Percentiles rank a stretch among this genome's conserved stretches.
Conservation (phyloP, 768 basidiomycete species). For the Termitomyces heimii region DNA sequence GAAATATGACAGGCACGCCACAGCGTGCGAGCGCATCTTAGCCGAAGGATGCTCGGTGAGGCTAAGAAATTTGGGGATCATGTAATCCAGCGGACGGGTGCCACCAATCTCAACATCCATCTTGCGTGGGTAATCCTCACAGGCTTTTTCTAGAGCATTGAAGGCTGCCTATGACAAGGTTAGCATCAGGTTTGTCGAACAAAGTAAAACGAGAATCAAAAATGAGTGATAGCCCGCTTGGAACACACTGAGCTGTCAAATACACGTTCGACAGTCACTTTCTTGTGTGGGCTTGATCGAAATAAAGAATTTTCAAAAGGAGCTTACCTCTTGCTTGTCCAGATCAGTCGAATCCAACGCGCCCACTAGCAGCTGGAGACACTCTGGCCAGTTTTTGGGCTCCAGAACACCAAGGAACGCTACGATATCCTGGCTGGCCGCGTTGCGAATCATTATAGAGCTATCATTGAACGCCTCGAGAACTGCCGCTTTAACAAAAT, state of each 20-base stretch:
- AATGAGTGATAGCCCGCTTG: background rate
- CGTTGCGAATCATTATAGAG: slow-evolving; percentile 87
- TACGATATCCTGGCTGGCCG: slow-evolving; percentile 90
- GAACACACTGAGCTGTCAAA: background rate
- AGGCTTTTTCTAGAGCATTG: slow-evolving; percentile 90
- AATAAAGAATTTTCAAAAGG: background rate
- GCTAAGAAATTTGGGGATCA: slow-evolving; percentile 92
- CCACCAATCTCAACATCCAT: slow-evolving; percentile 93
- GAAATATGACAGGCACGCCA: slow-evolving; percentile 93
- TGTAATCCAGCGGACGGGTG: slow-evolving; percentile 88
- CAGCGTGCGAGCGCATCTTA: slow-evolving; percentile 90
- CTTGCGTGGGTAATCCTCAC: slow-evolving; percentile 95
- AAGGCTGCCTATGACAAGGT: slow-evolving; percentile 66
- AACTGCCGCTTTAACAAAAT: slow-evolving; percentile 71
- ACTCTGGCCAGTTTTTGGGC: slow-evolving; percentile 94
- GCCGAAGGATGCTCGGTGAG: slow-evolving; percentile 80
- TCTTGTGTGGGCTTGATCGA: background rate
- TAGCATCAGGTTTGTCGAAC: slow-evolving; percentile 1
- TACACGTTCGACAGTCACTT: background rate
- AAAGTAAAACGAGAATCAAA: slow-evolving; percentile 7
- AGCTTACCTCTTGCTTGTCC: slow-evolving; percentile 80
- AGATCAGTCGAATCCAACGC: slow-evolving; percentile 72
- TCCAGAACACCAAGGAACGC: slow-evolving; percentile 84
- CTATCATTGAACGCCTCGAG: slow-evolving; percentile 78
- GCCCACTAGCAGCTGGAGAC: slow-evolving; percentile 77